Percentiles rank a stretch among this genome's conserved stretches.
Conservation (phyloP, 108 stramenopile genomes). For the Skeletonema marinoi region DNA sequence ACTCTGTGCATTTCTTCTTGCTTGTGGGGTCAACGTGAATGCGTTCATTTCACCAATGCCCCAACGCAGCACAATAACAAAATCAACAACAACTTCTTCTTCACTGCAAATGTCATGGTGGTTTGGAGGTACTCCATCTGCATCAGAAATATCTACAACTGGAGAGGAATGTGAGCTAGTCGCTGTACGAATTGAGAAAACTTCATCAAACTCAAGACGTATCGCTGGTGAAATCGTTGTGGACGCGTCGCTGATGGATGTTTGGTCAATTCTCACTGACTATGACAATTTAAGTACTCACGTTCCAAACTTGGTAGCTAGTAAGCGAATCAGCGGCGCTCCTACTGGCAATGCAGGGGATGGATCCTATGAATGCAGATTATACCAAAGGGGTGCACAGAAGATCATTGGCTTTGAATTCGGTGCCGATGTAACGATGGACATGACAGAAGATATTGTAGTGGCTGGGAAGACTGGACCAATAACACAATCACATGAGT, state of each 20-base stretch:
- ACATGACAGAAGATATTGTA: conserved; percentile 59
- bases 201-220: conserved; percentile 61
- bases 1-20: background rate
- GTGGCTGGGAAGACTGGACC: conserved; percentile 6
- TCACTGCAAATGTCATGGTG: conserved; percentile 26
- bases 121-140: conserved; percentile 48
- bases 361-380: conserved; percentile 42
- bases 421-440: conserved; percentile 71
- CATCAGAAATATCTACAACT: conserved; percentile 20
- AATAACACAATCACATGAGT: background rate
- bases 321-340: conserved; percentile 19
- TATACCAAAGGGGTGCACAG: conserved; percentile 80
- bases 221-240: conserved; percentile 68
- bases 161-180: conserved; percentile 59
- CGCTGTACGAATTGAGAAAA: conserved; percentile 64
- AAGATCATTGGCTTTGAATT: conserved; percentile 78
- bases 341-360: conserved; percentile 24
- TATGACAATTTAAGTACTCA: conserved; percentile 66
- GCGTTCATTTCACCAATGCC: background rate
- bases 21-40: background rate
- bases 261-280: conserved; percentile 75
- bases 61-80: background rate
- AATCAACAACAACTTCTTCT: background rate
- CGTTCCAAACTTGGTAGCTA: conserved; percentile 72
- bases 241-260: conserved; percentile 46